Conservation (phyloP, 2,329 filamentous ascomycete species). For the Cercospora beticola region DNA sequence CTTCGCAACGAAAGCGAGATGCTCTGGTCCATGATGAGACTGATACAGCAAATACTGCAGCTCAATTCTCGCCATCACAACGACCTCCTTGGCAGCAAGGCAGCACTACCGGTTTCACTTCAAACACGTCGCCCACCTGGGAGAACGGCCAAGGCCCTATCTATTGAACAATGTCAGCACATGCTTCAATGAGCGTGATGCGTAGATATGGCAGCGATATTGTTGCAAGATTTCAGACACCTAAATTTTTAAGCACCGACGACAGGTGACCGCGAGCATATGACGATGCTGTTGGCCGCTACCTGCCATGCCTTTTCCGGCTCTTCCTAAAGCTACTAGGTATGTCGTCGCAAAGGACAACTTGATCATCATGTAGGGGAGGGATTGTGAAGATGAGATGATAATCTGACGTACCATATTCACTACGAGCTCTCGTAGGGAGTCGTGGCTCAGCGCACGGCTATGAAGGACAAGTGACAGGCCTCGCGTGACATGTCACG, state of each 20-base stretch:
- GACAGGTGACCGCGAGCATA: constrained; percentile 40
- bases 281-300: constrained; percentile 42
- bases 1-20: background rate
- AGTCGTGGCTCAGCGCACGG: background rate
- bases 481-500: background rate
- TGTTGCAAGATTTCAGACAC: constrained; percentile 21
- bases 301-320: constrained; percentile 53
- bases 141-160: background rate
- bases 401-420: background rate
- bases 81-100: background rate
- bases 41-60: background rate
- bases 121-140: background rate
- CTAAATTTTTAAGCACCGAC: constrained; percentile 52
- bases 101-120: no score
- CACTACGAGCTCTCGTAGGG: background rate
- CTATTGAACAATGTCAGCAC: background rate
- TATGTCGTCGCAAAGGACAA: constrained; percentile 27
- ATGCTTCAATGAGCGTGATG: background rate
- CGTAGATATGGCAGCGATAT: background rate
- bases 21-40: background rate
- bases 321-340: constrained; percentile 51
- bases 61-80: background rate
- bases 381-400: constrained; percentile 4
- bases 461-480: background rate
- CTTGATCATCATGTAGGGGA: constrained; percentile 37